A percentile compares a stretch with the other conserved stretches of the same genome.
These are phyloP conservation scores for Delonix regia DNA, from an alignment of 306 rosid species.

Conservation along the genomic window DNA sequence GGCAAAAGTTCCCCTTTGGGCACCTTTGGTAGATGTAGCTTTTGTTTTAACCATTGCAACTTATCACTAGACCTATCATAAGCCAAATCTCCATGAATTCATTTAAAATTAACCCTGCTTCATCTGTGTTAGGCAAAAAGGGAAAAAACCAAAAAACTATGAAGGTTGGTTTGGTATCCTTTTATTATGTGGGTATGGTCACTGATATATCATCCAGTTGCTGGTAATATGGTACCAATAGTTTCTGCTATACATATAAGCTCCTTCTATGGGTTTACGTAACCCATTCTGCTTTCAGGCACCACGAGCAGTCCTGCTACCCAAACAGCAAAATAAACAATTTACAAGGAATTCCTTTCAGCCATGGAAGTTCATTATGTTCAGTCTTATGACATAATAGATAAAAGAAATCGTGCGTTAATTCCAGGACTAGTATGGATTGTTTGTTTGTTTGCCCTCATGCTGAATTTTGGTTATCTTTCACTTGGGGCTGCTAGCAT, in stretches of 20 bases:
- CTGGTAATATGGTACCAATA: not conserved
- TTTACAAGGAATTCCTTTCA: not conserved
- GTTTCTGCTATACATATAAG: not conserved
- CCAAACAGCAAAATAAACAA: not conserved
- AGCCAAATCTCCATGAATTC: not conserved
- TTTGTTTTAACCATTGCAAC: not conserved
- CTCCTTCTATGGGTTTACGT: not conserved
- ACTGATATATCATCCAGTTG: not conserved
- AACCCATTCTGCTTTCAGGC: not conserved
- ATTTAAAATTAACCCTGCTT: not conserved
- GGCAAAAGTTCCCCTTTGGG: not conserved
- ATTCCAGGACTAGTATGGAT: not conserved
- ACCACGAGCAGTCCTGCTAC: not conserved
- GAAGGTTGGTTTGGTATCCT: conserved; percentile 12
- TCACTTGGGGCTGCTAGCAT: not conserved
- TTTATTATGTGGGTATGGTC: not conserved
- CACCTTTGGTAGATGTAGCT: conserved; percentile 12
- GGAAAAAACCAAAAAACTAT: not conserved
- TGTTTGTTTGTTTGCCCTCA: not conserved
- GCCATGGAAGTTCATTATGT: not conserved
- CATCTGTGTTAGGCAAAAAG: not conserved
- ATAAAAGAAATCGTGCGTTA: not conserved
- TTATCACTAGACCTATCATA: not conserved
- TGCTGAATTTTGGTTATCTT: not conserved
- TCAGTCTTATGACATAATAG: not conserved